Base-by-base conservation (phyloP, 495 filamentous ascomycete species). In the Choiromyces venosus region DNA sequence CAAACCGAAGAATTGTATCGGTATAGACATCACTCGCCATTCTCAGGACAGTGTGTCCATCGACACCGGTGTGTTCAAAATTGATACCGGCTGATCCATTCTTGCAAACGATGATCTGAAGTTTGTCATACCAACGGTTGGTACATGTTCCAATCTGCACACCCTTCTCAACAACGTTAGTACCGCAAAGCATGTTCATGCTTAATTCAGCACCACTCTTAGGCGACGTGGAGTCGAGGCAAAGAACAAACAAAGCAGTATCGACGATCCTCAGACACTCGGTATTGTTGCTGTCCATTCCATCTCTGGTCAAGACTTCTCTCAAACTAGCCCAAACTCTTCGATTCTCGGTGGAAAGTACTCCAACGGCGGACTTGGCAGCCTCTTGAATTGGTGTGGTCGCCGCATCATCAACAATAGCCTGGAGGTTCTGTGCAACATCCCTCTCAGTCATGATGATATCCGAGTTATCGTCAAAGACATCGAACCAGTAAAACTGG, bases 401-500 rank as follows among this genome's bases (percentile, higher is more conserved):
- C 35, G 90, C 85, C 12, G 95, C 93, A 82, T 99, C 95, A 69
- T 96, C 91, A 66, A 96, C 86, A 73, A 98, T 93, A 36, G 94
- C 94, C 78, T 96, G 91, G 52, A 99, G 85, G 80, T 99, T 99
- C 77, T 97, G 86, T 7, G 91, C 88, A 65, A 99, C 87, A 82
- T 99, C 95, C 80, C 93, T 94, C 83, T 99, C 95, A 1, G 89
- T 95, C 94, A 98, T 97, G 83, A 99, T 97, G 68, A 96, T 83
- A 78, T 99, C 95, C 10, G 91, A 90, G 81, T 96, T 95, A 77
- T 95, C 91, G 77, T 99, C 95, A 29, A 99, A 84, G 2, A 97
- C 94, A 82, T 99, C 95, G 78, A 98, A 99, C 94, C 95, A 99
- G 80, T 99, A 99, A 83, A 98, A 96, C 76, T 99, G 95, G 16